Evolutionary conservation across 1,284 basidiomycete species (phyloP), one percentile per base, ranked within the genome.

Genomic region (Sporisorium reilianum): DNA sequence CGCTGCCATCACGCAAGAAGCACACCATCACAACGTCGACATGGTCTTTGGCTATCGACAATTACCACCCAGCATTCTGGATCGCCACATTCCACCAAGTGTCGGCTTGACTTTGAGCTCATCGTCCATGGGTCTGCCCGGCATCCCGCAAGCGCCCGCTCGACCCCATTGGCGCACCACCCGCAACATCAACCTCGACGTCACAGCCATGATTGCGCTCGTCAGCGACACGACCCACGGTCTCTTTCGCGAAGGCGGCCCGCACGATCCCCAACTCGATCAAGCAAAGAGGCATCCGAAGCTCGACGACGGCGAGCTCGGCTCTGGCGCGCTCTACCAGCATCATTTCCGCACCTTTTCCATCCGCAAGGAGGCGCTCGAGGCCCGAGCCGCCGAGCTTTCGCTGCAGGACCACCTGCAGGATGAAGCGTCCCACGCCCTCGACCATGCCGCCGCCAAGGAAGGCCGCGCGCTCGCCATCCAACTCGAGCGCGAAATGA

Each of bases 171-270:
- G 61, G 72, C 55, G 52, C n/a, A 53, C 64, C 3, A 77, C 64
- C 11, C 53, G 23, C 5, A 55, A 58, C 32, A 58, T 83, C 46
- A 81, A 83, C 44, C 61, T 82, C 34, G 81, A 83, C 44, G 70
- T 80, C 26, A 81, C 80, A 8, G 77, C 74, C 12, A 66, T 82
- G 36, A 68, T 83, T 20, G 81, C 80, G 0, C 66, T 83, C 2
- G 70, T 69, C 40, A 78, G 75, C 57, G 79, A 81, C 38, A 80
- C 77, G 8, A 63, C 77, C 4, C 79, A 80, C 60, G 56, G 60
- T 40, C 12, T 41, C 40, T 72, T 72, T 20, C 40, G 34, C 32
- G 58, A 65, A 14, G 18, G 14, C 16, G 23, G 18, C n/a, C n/a
- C 52, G 6, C 36, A 32, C 5, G 23, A 49, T 16, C 42, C 48